phyloP scores from a whole-genome alignment of 1,284 basidiomycete genomes.

The Flammula alnicola region DNA sequence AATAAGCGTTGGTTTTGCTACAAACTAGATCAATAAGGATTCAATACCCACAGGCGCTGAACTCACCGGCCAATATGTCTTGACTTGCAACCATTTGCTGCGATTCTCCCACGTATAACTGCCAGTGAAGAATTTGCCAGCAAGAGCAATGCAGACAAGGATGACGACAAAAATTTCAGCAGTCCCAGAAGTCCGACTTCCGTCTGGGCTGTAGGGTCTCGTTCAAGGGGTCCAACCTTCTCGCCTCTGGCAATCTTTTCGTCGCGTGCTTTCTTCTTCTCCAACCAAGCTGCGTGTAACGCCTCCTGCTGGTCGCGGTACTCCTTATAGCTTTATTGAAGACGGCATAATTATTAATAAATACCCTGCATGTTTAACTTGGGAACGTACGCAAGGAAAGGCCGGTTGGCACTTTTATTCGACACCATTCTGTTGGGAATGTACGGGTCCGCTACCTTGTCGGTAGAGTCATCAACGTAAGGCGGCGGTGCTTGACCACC shows the following conservation, averaged over 20 bases:
- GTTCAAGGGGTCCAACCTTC: conserved; percentile 70
- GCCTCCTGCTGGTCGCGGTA: conserved; percentile 67
- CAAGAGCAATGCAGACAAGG: conserved; percentile 55
- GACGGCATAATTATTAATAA: conserved; percentile 17
- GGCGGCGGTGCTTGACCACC: conserved; percentile 44
- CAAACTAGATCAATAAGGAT: background rate
- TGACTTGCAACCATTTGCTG: conserved; percentile 58
- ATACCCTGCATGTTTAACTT: background rate
- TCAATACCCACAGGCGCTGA: background rate
- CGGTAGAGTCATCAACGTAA: conserved; percentile 32
- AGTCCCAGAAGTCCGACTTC: conserved; percentile 69
- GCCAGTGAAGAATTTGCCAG: conserved; percentile 82
- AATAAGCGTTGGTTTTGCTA: conserved; percentile 71
- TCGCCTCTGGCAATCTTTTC: conserved; percentile 77
- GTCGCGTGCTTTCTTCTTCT: conserved; percentile 71
- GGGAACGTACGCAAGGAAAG: conserved; percentile 74
- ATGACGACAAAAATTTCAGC: conserved; percentile 70
- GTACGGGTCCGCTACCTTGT: conserved; percentile 58
- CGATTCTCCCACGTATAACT: conserved; percentile 82
- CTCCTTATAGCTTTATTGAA: conserved; percentile 62
- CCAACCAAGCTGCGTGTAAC: conserved; percentile 67
- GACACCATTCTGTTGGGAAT: conserved; percentile 70
- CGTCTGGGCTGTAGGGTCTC: conserved; percentile 67
- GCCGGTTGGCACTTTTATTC: conserved; percentile 78
- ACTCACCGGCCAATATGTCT: conserved; percentile 67